These are phyloP conservation scores for Ensete glaucum DNA, from an alignment of 176 grass and related monocot genomes.

Conservation along the genomic window DNA sequence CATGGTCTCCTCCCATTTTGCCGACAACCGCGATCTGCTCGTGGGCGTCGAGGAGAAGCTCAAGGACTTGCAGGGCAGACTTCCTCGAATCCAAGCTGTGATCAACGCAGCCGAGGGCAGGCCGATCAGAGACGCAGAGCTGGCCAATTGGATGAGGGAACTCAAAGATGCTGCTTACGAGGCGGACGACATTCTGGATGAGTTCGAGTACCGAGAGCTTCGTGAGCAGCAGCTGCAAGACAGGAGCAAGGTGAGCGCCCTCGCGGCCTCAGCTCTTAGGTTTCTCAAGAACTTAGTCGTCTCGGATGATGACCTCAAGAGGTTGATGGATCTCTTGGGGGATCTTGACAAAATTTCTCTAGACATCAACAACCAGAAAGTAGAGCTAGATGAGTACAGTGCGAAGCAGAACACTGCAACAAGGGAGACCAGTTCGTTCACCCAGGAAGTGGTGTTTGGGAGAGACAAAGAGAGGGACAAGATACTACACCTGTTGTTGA, in stretches of 20 bases:
- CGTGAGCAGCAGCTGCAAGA: constrained; percentile 3
- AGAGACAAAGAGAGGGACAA: background rate
- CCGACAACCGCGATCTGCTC: too few relatives aligned
- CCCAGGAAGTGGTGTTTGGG: background rate
- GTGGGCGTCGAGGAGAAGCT: too few relatives aligned
- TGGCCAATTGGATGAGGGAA: constrained; percentile 6
- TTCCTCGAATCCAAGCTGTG: background rate
- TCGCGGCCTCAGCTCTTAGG: constrained; percentile 13
- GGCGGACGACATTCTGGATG: constrained; percentile 24
- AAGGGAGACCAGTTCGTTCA: background rate
- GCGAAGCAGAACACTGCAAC: background rate
- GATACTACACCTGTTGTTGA: background rate
- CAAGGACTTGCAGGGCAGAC: background rate
- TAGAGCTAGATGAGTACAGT: constrained; percentile 6
- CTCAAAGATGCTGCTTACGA: constrained; percentile 7
- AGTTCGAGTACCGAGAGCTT: constrained; percentile 13
- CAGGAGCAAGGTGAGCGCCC: constrained; percentile 18
- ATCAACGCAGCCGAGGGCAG: background rate
- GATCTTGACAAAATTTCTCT: constrained; percentile 1
- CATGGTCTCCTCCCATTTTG: too few relatives aligned
- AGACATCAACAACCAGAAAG: constrained; percentile 2
- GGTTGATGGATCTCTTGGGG: constrained; percentile 7
- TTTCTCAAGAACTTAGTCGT: constrained; percentile 15
- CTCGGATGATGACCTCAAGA: constrained; percentile 13
- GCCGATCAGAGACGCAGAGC: constrained; percentile 13